Evolutionary conservation across 148 eudicot species (phyloP).

Genomic region (Arbutus unedo): DNA sequence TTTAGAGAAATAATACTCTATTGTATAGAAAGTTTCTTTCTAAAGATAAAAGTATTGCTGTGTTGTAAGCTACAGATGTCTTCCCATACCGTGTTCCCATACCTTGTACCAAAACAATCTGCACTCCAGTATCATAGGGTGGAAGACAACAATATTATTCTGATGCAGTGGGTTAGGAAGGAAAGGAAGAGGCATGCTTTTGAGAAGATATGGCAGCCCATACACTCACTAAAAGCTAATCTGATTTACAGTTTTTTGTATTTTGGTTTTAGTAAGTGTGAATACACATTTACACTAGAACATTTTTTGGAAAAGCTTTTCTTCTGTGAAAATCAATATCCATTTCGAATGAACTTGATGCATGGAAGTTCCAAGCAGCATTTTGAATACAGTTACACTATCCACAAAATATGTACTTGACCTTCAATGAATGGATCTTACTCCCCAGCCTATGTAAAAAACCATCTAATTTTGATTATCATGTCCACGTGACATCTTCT

Average conservation of each 20-base stretch:
- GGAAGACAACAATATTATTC: background rate
- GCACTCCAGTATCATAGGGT: too few relatives aligned
- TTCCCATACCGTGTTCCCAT: too few relatives aligned
- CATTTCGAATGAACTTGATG: background rate
- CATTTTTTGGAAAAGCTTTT: background rate
- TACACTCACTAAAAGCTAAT: background rate
- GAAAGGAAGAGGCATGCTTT: background rate
- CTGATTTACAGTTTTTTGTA: background rate
- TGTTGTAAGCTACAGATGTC: too few relatives aligned
- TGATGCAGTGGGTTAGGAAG: background rate
- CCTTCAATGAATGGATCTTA: background rate
- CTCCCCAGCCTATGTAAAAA: background rate
- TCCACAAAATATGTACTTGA: background rate
- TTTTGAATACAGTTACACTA: background rate
- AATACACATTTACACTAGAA: background rate
- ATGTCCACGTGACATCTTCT: background rate
- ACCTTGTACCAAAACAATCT: too few relatives aligned
- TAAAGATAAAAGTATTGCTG: too few relatives aligned
- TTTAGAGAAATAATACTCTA: too few relatives aligned
- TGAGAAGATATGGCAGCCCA: background rate
- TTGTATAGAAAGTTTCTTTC: too few relatives aligned
- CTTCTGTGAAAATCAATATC: background rate
- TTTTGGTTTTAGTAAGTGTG: background rate
- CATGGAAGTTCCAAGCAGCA: background rate
- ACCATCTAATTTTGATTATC: background rate